Base-by-base conservation (phyloP, 305 asterid genomes). In the Solanum hybrid region DNA sequence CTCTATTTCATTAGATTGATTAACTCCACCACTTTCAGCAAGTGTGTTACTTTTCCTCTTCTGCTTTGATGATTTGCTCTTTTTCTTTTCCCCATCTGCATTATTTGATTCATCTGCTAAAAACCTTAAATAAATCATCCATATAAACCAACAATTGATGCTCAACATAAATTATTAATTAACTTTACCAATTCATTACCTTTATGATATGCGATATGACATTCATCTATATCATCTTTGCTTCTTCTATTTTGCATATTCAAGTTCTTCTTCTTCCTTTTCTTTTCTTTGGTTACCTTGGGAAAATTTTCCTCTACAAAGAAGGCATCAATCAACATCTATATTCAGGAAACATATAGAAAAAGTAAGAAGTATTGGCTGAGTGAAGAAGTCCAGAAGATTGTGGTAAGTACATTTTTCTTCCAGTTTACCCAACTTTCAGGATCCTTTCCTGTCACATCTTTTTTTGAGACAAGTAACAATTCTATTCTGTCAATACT, bases 21-120 rank as follows among this genome's bases (percentile, higher is more conserved):
- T 87, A 3, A 73, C n/a, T 31, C 80, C 89, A 32, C 88, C 90
- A 57, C 68, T 15, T 73, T 86, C 89, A 45, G 57, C 84, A 38
- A 22, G 75, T 79, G 79, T 39, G 31, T 80, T 51, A 22, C 87
- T 93, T 90, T 91, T 93, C 68, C 86, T 90, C 91, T 93, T 92
- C 37, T 87, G 92, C 92, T 89, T 94, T 90, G 79, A 89, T 87
- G 79, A 89, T 89, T 88, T 93, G 72, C 86, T 86, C 91, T 78
- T 92, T 83, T 61, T 91, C 89, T 90, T 93, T 76, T 90, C 92
- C 89, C 81, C 87, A 73, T 73, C 92, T 61, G 72, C 61, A 87
- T 83, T 87, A n/a, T 33, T 92, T 15, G 91, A 76, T 88, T 88
- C 92, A 75, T 92, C 96, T 92, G 93, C 91, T 91, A 88, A 90